A percentile compares a stretch with the other conserved stretches of the same genome.
Conservation (phyloP, 495 filamentous ascomycete genomes). For the Penicillium lagena region DNA sequence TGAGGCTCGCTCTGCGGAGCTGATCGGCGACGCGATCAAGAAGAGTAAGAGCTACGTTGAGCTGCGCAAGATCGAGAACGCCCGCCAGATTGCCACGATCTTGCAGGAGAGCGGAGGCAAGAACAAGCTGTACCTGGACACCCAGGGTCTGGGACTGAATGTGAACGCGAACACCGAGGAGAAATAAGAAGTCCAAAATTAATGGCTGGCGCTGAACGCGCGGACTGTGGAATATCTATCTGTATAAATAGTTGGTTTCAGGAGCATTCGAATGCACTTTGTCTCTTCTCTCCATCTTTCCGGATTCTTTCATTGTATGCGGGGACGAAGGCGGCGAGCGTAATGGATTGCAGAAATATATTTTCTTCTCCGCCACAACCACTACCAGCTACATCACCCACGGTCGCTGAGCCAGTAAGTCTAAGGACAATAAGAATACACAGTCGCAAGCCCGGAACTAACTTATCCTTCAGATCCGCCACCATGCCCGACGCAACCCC, state of each 20-base stretch:
- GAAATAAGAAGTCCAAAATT: slow-evolving; percentile 26
- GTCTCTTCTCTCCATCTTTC: slow-evolving; percentile 34
- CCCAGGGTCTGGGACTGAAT: slow-evolving; percentile 84
- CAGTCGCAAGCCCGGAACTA: background rate
- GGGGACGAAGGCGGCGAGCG: slow-evolving; percentile 32
- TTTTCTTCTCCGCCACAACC: slow-evolving; percentile 10
- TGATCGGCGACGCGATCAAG: slow-evolving; percentile 99
- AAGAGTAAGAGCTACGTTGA: slow-evolving; percentile 96
- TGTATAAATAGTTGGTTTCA: slow-evolving; percentile 41
- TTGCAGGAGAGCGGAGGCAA: slow-evolving; percentile 77
- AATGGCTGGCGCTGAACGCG: slow-evolving; percentile 12
- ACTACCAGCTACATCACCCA: background rate
- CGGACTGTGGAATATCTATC: slow-evolving; percentile 19
- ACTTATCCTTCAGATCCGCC: background rate
- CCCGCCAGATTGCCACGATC: slow-evolving; percentile 73
- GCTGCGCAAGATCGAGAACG: slow-evolving; percentile 95
- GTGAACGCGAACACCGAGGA: slow-evolving; percentile 52
- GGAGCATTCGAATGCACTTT: slow-evolving; percentile 23
- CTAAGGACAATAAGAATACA: too few species aligned
- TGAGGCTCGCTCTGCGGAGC: slow-evolving; percentile 95
- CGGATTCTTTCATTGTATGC: slow-evolving; percentile 6
- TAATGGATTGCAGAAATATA: slow-evolving; percentile 5
- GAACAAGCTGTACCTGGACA: slow-evolving; percentile 93
- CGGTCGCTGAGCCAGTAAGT: too few species aligned
- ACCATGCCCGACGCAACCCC: slow-evolving; percentile 14